Base-by-base conservation (phyloP, 176 grass and related monocot genomes). In the Cymbopogon citratus region DNA sequence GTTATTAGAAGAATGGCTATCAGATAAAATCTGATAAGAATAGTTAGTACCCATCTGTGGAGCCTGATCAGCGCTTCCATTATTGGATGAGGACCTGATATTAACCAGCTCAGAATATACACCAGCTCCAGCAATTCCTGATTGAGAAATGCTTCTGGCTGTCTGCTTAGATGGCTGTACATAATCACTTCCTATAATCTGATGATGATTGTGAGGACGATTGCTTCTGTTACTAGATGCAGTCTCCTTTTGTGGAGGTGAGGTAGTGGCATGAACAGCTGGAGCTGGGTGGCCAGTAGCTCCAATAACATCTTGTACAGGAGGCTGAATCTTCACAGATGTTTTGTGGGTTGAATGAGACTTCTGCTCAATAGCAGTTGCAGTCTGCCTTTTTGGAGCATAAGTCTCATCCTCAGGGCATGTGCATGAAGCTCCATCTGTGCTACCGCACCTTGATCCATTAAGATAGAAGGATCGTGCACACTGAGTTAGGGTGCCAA, bases 401-500 rank as follows among this genome's bases (percentile, higher is more conserved):
- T 72, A 77, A 76, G 73, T 83, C 26, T 95, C 92, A 84, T 98
- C 95, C 7, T 98, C 95, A 12, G 92, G 77, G 68, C 90, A 91
- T 54, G 95, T 93, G 75, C 84, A 94, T 16, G 92, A 81, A 81
- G 92, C 80, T 75, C 85, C 92, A 85, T 98, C 95, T 25, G 89
- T 77, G 74, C 75, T 94, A 73, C 94, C 85, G 34, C 86, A 84
- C 67, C 90, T 90, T 83, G 95, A 82, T 70, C 95, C 95, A 86
- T 75, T 93, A 72, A 98, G 71, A 69, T 98, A 98, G 82, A 98
- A 98, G 34, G 92, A 87, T 46, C 95, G 84, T 48, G 95, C 95
- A 86, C 90, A 94, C 54, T 98, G 95, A 10, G 90, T 88, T 59
- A 98, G 80, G 57, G 88, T 86, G 75, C 92, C 76, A 16, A 98